Conservation (phyloP, 1,284 basidiomycete species). For the Rhodotorula sp. region DNA sequence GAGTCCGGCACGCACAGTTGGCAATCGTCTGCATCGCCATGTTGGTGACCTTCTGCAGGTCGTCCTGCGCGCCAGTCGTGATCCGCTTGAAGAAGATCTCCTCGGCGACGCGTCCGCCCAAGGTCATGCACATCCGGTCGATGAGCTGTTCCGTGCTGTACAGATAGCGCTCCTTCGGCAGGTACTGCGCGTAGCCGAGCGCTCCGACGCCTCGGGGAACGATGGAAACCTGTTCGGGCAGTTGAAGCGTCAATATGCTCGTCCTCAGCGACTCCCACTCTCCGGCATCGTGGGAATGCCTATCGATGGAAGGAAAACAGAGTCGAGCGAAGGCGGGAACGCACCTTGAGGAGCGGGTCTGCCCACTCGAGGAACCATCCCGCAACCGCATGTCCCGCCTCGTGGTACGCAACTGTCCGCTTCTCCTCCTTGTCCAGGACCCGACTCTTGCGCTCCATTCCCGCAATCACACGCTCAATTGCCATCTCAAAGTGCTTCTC, state of each 20-base stretch:
- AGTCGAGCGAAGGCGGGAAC: not conserved
- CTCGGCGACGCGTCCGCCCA: slow-evolving; percentile 97
- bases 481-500: slow-evolving; percentile 93
- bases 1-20: slow-evolving; percentile 43
- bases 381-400: slow-evolving; percentile 96
- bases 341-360: slow-evolving; percentile 82
- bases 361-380: slow-evolving; percentile 98
- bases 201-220: slow-evolving; percentile 95
- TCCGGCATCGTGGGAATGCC: no score
- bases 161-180: slow-evolving; percentile 93
- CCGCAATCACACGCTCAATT: slow-evolving; percentile 96
- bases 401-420: slow-evolving; percentile 98
- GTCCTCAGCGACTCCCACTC: no score
- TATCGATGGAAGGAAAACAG: not conserved
- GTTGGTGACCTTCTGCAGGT: slow-evolving; percentile 94
- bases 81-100: slow-evolving; percentile 98
- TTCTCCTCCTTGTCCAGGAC: slow-evolving; percentile 95
- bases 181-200: slow-evolving; percentile 92
- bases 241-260: not conserved
- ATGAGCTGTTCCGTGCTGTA: slow-evolving; percentile 91
- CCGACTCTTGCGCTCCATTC: slow-evolving; percentile 90
- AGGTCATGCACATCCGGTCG: slow-evolving; percentile 97
- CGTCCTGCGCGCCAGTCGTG: slow-evolving; percentile 90
- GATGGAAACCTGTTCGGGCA: slow-evolving; percentile 72
- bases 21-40: slow-evolving; percentile 87